Base-by-base conservation (phyloP, 2,329 filamentous ascomycete species). In the Epichloe glyceriae region DNA sequence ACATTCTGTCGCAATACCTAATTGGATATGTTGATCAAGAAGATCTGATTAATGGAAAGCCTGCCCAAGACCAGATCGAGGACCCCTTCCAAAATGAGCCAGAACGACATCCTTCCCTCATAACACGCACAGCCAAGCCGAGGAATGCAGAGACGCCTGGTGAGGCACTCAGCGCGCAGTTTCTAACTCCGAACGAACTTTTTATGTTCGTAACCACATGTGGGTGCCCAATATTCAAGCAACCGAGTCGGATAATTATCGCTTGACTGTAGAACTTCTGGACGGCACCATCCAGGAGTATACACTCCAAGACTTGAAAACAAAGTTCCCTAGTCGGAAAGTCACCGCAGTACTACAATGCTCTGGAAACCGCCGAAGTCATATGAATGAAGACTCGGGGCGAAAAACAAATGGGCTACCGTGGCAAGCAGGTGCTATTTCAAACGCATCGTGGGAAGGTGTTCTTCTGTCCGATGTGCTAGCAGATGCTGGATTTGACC, bases 161-260 rank as follows among this genome's bases (percentile, higher is more conserved):
- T 0, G 66, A 69, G 3, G 69, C 69, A 35, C 69, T 83, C 26
- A 65, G 64, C 17, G 64, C 67, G 12, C 63, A 70, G 2, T 83
- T 79, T 57, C 64, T 75, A 38, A 82, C 79, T 0, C 75, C 75
- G 3, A 75, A 73, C 41, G 67, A 72, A 33, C 64, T 78, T 1
- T 81, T 61, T 82, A 80, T 58, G 73, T 80, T 14, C 73, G 79
- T 19, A 79, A 82, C 57, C 79, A 82, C 63, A 78, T 82, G 68
- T 82, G 79, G 79, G 79, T 82, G 40, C 79, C 79, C 1, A 63
- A 65, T 5, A 61, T 77, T 1, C 58, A 64, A 4, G 56, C 61
- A 14, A 64, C 69, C 5, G 62, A 67, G 10, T 65, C 68, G 0
- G 63, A 64, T 3, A 54, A 67, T 5, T 70, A 81, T 57, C 61